phyloP scores from a whole-genome alignment of 192 early-diverging fungal species.

The Podochytrium sp. region DNA sequence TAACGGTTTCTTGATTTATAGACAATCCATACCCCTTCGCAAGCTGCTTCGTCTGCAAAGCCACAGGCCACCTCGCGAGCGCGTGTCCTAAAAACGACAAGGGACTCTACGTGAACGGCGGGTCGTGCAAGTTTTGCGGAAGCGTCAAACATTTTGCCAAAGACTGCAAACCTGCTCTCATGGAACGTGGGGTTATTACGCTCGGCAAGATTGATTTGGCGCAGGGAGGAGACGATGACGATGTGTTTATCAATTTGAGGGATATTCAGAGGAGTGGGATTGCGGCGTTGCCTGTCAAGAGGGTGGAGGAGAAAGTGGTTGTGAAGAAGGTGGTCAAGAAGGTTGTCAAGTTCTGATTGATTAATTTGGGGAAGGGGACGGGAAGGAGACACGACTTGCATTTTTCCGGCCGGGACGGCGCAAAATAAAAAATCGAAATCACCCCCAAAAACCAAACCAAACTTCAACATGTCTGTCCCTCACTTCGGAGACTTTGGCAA shows the following conservation, averaged over 20 bases:
- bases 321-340: conserved; percentile 22
- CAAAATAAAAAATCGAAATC: not conserved
- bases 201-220: conserved; percentile 78
- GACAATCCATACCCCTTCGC: conserved; percentile 71
- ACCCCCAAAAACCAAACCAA: conserved; percentile 2
- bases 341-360: conserved; percentile 16
- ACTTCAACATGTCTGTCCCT: conserved; percentile 64
- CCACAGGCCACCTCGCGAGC: conserved; percentile 79
- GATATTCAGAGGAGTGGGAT: conserved; percentile 43
- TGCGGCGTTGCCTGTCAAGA: not conserved
- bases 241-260: conserved; percentile 76
- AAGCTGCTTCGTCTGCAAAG: conserved; percentile 87
- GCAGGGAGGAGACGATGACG: conserved; percentile 97
- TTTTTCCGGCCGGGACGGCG: not conserved
- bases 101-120: conserved; percentile 90
- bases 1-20: conserved; percentile 2
- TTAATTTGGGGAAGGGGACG: not conserved
- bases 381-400: not conserved
- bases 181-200: conserved; percentile 51
- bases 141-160: conserved; percentile 81
- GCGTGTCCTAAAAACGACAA: conserved; percentile 86
- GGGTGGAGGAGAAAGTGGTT: not conserved
- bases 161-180: conserved; percentile 76
- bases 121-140: conserved; percentile 86
- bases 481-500: conserved; percentile 95